Percentiles rank a stretch among this genome's conserved stretches.
phyloP scores from a whole-genome alignment of 208 protist genomes.

The Acanthamoeba royreba region DNA sequence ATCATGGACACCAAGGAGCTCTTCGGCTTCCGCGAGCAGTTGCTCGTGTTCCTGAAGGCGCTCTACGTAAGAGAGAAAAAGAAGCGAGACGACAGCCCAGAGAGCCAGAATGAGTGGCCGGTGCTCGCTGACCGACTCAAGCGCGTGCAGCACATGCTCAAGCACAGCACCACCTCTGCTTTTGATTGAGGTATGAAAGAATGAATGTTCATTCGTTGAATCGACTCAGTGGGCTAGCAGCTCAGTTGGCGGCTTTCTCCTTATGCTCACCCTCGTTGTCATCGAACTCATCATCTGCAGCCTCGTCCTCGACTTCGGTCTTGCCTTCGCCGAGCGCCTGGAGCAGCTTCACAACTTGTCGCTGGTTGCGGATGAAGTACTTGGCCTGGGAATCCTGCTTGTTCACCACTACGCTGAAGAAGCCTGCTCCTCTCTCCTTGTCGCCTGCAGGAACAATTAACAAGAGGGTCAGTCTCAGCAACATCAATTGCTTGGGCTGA shows the following conservation, averaged over 20 bases:
- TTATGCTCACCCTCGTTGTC: not conserved
- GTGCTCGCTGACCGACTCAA: not conserved
- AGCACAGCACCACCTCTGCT: not conserved
- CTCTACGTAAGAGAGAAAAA: not conserved
- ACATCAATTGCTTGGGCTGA: not conserved
- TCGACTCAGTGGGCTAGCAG: too few species aligned
- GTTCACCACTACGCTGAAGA: conserved; percentile 42
- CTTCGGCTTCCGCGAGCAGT: not conserved
- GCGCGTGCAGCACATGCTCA: not conserved
- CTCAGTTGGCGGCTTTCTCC: conserved; percentile 1
- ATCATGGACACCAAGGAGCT: not conserved
- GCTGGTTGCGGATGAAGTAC: conserved; percentile 46
- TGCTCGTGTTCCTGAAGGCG: not conserved
- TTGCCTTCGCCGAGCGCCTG: conserved; percentile 15
- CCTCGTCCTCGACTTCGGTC: conserved; percentile 6
- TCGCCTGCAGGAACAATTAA: not conserved
- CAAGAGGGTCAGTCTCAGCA: not conserved
- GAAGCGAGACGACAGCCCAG: not conserved
- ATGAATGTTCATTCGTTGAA: too few species aligned
- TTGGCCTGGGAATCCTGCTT: conserved; percentile 37
- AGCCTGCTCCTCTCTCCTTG: not conserved
- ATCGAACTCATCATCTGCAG: not conserved
- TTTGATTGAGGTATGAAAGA: too few species aligned
- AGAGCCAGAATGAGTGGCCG: not conserved
- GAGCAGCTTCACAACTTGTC: not conserved